Evolutionary conservation across 257 asterid genomes (phyloP).

Genomic region (Henckelia pumila): DNA sequence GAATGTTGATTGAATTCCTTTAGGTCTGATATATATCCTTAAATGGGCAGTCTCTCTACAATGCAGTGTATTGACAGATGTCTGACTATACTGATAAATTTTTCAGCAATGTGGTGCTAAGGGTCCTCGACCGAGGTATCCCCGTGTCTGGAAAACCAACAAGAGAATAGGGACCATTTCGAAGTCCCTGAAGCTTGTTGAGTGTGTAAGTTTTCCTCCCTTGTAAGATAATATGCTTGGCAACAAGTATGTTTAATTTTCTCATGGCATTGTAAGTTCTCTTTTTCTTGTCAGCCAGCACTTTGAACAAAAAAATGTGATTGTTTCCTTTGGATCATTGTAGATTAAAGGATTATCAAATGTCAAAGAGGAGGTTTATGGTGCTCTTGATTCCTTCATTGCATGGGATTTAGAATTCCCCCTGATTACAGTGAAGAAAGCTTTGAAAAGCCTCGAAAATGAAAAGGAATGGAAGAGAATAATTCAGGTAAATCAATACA

Average conservation of each 20-base stretch:
- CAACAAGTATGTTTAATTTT: constrained; percentile 1
- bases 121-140: constrained; percentile 95
- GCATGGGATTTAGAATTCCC: constrained; percentile 99
- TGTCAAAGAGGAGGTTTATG: constrained; percentile 94
- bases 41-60: constrained; percentile 1
- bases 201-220: constrained; percentile 59
- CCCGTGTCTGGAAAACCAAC: constrained; percentile 84
- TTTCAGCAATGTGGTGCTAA: constrained; percentile 78
- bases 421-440: constrained; percentile 88
- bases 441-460: constrained; percentile 70
- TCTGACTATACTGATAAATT: constrained; percentile 17
- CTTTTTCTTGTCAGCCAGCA: background rate
- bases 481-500: constrained; percentile 58
- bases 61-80: background rate
- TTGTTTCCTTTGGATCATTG: constrained; percentile 17
- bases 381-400: constrained; percentile 90
- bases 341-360: constrained; percentile 85
- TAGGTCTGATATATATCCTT: background rate
- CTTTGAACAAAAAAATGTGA: constrained; percentile 1
- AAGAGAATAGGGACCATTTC: constrained; percentile 80
- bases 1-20: background rate
- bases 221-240: constrained; percentile 3
- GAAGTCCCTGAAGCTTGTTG: constrained; percentile 76
- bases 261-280: constrained; percentile 3
- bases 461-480: constrained; percentile 88